A percentile compares a stretch with the other conserved stretches of the same genome.
phyloP scores from a whole-genome alignment of 805 yeast species.

The Lipomyces starkeyi region DNA sequence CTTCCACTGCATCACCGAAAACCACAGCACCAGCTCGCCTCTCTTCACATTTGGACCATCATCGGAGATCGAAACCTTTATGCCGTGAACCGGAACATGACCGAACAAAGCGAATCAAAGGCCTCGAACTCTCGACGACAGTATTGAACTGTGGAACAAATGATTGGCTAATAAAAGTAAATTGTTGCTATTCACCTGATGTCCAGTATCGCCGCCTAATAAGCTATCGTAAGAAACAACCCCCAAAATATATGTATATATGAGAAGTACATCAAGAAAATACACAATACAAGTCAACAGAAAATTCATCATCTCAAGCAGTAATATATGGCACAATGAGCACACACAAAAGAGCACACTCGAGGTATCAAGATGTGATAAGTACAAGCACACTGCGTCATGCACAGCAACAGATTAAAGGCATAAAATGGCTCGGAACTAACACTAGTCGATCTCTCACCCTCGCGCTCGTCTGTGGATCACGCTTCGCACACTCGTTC shows the following conservation, averaged over 20 bases:
- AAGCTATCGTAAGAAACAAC: constrained; percentile 27
- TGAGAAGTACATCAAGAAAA: constrained; percentile 4
- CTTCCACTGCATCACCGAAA: not conserved
- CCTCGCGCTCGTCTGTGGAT: not conserved
- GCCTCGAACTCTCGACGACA: constrained; percentile 4
- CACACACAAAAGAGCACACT: not conserved
- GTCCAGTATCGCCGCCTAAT: constrained; percentile 41
- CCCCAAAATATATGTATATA: constrained; percentile 11
- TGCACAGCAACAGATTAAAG: constrained; percentile 9
- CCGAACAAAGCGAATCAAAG: not conserved
- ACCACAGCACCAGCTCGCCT: not conserved
- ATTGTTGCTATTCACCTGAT: constrained; percentile 37
- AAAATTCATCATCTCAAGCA: not conserved
- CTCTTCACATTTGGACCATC: constrained; percentile 8
- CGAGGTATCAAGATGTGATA: not conserved
- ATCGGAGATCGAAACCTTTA: constrained; percentile 10
- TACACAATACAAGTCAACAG: constrained; percentile 10
- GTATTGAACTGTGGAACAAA: constrained; percentile 5
- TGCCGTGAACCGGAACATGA: not conserved
- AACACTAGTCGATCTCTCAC: not conserved
- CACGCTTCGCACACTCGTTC: constrained; percentile 5
- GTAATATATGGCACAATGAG: not conserved
- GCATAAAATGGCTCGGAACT: not conserved
- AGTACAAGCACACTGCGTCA: constrained; percentile 6
- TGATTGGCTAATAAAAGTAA: constrained; percentile 8